Conservation (phyloP, 345 rosid genomes). For the Boechera retrofracta region DNA sequence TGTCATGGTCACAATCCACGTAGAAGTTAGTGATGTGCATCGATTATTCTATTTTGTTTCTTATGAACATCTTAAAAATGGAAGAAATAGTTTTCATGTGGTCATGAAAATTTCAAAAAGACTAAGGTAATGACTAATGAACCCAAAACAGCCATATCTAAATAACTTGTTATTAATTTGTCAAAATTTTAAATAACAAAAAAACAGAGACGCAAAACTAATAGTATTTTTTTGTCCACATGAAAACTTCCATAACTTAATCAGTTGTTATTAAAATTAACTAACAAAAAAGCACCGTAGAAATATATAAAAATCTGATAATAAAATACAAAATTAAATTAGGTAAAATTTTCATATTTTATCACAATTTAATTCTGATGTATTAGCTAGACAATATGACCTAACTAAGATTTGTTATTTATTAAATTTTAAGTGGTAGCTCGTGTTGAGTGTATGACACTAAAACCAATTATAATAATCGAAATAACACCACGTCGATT, state of each 20-base stretch:
- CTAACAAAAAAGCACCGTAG: not conserved
- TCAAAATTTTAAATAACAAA: not conserved
- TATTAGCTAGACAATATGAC: constrained; percentile 2
- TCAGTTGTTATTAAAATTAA: not conserved
- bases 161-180: constrained; percentile 14
- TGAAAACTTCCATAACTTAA: not conserved
- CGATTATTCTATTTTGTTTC: constrained; percentile 38
- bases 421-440: not conserved
- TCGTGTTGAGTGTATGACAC: constrained; percentile 15
- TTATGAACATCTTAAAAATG: constrained; percentile 26
- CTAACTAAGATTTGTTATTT: constrained; percentile 19
- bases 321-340: too few relatives aligned
- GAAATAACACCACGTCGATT: constrained; percentile 11
- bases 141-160: not conserved
- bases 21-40: constrained; percentile 34
- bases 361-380: not conserved
- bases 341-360: too few relatives aligned
- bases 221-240: not conserved
- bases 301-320: not conserved
- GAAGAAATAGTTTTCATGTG: constrained; percentile 33
- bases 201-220: not conserved
- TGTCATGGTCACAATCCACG: constrained; percentile 40
- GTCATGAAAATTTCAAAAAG: constrained; percentile 24
- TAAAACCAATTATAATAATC: constrained; percentile 16
- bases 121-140: constrained; percentile 5